These are phyloP conservation scores for Umbelopsis ramanniana DNA, from an alignment of 192 early-diverging fungal species.

Conservation along the genomic window DNA sequence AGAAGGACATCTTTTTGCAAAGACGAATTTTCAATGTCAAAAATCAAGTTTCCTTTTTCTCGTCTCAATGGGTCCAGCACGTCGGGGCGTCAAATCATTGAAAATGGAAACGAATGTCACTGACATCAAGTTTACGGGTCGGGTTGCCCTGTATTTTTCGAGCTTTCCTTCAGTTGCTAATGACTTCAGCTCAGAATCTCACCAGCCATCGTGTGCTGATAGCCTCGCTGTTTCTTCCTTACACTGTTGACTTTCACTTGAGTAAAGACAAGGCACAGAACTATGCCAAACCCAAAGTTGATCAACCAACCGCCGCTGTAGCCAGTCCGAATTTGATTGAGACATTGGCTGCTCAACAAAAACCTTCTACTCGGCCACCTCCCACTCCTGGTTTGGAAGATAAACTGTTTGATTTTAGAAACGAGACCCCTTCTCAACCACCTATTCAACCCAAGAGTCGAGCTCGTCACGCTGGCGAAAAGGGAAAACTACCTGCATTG, in stretches of 20 bases:
- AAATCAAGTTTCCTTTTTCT: conserved; percentile 1
- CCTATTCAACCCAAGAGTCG: conserved; percentile 46
- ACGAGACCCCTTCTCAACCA: conserved; percentile 16
- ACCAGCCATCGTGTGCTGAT: conserved; percentile 63
- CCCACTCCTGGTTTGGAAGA: conserved; percentile 27
- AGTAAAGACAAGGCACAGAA: conserved; percentile 46
- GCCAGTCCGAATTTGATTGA: conserved; percentile 45
- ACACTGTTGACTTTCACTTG: conserved; percentile 67
- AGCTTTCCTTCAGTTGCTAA: background rate
- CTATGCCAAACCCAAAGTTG: conserved; percentile 24
- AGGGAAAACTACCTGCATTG: conserved; percentile 21
- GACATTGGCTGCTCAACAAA: conserved; percentile 33
- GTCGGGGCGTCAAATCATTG: background rate
- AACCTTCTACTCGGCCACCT: conserved; percentile 29
- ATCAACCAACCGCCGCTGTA: conserved; percentile 26
- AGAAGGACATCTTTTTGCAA: background rate
- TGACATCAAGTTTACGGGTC: background rate
- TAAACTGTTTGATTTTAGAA: conserved; percentile 45
- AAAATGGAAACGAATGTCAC: background rate
- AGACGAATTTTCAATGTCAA: background rate
- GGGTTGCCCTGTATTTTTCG: background rate
- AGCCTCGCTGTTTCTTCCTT: conserved; percentile 76
- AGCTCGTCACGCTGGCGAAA: conserved; percentile 22
- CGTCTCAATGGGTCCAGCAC: too few species aligned
- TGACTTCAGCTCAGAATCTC: conserved; percentile 14